These are phyloP conservation scores for Cymbidium sinense DNA, from an alignment of 106 monocot species.

Conservation along the genomic window DNA sequence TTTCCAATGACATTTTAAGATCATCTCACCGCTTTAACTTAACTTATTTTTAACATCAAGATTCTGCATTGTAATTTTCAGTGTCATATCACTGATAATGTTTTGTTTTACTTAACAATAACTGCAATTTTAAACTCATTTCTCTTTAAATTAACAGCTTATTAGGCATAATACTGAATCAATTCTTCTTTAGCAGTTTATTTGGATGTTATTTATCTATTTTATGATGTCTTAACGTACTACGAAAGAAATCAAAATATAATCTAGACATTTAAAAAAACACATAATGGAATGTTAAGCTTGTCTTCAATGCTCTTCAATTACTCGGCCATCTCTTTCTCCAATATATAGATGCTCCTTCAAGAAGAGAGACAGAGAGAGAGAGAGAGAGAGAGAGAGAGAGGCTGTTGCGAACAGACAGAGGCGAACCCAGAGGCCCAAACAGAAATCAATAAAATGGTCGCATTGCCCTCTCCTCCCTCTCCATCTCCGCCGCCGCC, in stretches of 20 bases:
- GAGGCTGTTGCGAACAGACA: no score
- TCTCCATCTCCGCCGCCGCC: constrained; percentile 31
- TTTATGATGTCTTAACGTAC: neutral
- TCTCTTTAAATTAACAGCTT: no score
- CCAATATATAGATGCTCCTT: neutral
- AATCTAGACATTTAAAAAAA: neutral
- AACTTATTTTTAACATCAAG: no score
- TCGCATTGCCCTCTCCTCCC: constrained; percentile 43
- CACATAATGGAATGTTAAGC: neutral
- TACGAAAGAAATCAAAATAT: neutral
- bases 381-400: neutral
- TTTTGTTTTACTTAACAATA: no score
- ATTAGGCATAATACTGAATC: no score
- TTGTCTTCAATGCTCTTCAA: neutral
- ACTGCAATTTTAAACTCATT: no score
- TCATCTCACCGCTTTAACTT: no score
- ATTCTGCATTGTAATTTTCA: no score
- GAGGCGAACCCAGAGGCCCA: neutral
- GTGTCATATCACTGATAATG: no score
- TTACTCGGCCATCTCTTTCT: neutral
- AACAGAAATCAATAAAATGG: neutral
- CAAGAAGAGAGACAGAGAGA: neutral
- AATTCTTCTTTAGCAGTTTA: no score
- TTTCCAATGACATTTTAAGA: no score
- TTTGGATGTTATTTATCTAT: no score